phyloP scores from a whole-genome alignment of 352 stramenopile genomes.

The Phytophthora gonapodyides region DNA sequence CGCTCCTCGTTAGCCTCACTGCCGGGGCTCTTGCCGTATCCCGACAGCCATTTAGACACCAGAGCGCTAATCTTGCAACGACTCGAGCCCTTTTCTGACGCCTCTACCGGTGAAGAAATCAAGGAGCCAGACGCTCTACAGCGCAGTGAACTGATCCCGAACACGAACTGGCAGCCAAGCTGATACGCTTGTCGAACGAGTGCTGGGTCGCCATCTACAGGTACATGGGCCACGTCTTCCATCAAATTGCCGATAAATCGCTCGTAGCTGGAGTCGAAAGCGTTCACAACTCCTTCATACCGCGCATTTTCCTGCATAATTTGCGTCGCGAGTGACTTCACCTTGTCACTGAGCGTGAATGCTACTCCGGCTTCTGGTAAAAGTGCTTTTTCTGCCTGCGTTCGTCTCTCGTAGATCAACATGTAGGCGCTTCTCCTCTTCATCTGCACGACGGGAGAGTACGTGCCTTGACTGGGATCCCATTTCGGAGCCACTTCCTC shows the following conservation, averaged over 20 bases:
- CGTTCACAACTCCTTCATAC: slow-evolving; percentile 42
- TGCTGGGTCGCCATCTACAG: slow-evolving; percentile 1
- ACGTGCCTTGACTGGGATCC: slow-evolving; percentile 37
- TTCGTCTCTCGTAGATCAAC: slow-evolving; percentile 69
- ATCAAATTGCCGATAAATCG: slow-evolving; percentile 33
- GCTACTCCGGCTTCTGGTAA: background rate
- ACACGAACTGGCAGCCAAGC: slow-evolving; percentile 44
- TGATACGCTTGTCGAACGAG: slow-evolving; percentile 21
- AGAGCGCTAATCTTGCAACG: slow-evolving; percentile 7
- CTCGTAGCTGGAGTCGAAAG: slow-evolving; percentile 42
- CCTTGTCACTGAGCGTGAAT: slow-evolving; percentile 13
- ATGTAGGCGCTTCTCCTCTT: slow-evolving; percentile 79
- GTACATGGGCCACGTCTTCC: slow-evolving; percentile 6
- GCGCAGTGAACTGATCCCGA: slow-evolving; percentile 40
- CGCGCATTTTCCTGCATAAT: slow-evolving; percentile 38
- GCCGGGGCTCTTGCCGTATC: slow-evolving; percentile 3
- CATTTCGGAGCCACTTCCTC: slow-evolving; percentile 73
- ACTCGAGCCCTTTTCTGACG: background rate
- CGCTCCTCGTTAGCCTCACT: slow-evolving; percentile 14
- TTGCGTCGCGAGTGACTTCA: slow-evolving; percentile 24
- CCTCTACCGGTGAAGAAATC: background rate
- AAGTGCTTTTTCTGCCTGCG: background rate
- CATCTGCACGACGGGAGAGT: slow-evolving; percentile 51
- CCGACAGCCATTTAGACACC: slow-evolving; percentile 20
- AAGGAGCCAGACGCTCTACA: background rate